These are phyloP conservation scores for Eustoma russellianum DNA, from an alignment of 257 asterid genomes.

Conservation along the genomic window DNA sequence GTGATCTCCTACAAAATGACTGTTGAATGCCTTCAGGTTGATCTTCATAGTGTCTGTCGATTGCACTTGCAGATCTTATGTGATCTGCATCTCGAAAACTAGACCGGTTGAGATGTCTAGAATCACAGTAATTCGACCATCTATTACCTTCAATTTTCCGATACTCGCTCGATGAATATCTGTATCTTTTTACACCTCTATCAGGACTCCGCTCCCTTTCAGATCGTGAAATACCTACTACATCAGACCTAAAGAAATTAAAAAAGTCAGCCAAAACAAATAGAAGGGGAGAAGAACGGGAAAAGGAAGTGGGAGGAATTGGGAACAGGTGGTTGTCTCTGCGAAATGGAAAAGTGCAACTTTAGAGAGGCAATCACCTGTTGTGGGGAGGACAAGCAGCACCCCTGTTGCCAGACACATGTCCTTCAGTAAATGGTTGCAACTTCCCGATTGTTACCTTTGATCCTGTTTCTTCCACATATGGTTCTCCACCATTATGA, in stretches of 20 bases:
- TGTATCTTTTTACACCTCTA: conserved; percentile 36
- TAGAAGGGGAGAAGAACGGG: background rate
- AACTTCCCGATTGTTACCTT: conserved; percentile 34
- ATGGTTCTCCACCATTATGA: conserved; percentile 24
- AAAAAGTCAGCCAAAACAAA: background rate
- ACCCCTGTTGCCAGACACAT: conserved; percentile 19
- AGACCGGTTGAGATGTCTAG: conserved; percentile 38
- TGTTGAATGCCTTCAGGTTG: conserved; percentile 31
- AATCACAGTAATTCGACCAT: conserved; percentile 42
- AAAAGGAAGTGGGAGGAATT: background rate
- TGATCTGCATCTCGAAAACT: conserved; percentile 40
- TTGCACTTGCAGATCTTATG: conserved; percentile 36
- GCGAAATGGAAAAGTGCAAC: background rate
- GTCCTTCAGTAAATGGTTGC: conserved; percentile 49
- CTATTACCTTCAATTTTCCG: conserved; percentile 36
- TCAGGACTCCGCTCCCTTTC: conserved; percentile 45
- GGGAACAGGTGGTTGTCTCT: background rate
- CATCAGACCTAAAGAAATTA: conserved; percentile 29
- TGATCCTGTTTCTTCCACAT: conserved; percentile 28
- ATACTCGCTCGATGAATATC: conserved; percentile 26
- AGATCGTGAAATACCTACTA: conserved; percentile 27
- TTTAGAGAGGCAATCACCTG: conserved; percentile 33
- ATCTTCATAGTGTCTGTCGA: conserved; percentile 37
- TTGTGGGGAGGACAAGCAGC: conserved; percentile 15
- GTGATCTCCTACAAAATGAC: conserved; percentile 42